phyloP scores from a whole-genome alignment of 1,139 yeast genomes.

The Pichia sp. region DNA sequence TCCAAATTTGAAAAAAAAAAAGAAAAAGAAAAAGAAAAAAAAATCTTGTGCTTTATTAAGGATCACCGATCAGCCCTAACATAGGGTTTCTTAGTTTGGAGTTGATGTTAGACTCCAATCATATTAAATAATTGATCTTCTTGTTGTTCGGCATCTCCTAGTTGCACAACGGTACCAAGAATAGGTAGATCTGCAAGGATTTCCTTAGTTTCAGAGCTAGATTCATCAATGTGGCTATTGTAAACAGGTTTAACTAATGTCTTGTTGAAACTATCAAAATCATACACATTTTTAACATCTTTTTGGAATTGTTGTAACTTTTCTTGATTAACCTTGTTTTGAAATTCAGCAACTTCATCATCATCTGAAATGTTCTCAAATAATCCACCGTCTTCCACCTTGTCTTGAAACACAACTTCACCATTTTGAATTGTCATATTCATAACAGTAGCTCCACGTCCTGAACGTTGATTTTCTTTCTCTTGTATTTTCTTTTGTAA shows the following conservation, averaged over 20 bases:
- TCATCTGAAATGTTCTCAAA: constrained; percentile 33
- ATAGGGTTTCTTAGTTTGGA: background rate
- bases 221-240: constrained; percentile 1
- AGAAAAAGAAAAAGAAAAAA: too few species aligned
- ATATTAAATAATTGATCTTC: constrained; percentile 25
- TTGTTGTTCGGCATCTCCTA: constrained; percentile 24
- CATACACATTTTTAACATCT: constrained; percentile 45
- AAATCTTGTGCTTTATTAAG: too few species aligned
- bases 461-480: constrained; percentile 51
- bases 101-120: constrained; percentile 20
- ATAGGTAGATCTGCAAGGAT: constrained; percentile 9
- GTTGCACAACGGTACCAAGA: constrained; percentile 24
- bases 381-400: constrained; percentile 24
- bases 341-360: constrained; percentile 34
- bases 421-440: constrained; percentile 79
- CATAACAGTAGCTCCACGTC: constrained; percentile 67
- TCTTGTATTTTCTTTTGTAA: constrained; percentile 59
- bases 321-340: constrained; percentile 30
- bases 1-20: too few species aligned
- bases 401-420: constrained; percentile 46
- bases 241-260: constrained; percentile 52
- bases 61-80: too few species aligned
- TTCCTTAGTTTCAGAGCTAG: too few species aligned
- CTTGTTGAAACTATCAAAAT: constrained; percentile 43
- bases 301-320: constrained; percentile 29